These are phyloP conservation scores for Verticillium albo-atrum DNA, from an alignment of 2,329 filamentous ascomycete species.

Conservation along the genomic window DNA sequence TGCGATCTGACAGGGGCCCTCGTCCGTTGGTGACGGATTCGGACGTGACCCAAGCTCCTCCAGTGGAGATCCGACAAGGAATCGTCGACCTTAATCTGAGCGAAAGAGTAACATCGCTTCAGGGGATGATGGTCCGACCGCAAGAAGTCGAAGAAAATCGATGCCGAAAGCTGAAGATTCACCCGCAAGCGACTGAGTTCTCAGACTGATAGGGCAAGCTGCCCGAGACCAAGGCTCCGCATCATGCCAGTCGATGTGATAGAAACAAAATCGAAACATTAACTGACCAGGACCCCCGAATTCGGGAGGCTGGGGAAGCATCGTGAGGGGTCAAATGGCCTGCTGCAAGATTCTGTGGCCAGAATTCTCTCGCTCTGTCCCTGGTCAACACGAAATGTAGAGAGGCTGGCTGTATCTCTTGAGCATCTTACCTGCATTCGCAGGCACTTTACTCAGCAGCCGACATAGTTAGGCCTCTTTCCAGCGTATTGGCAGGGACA, in stretches of 20 bases:
- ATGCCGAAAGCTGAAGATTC: neutral
- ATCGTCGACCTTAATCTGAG: neutral
- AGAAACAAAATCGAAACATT: neutral
- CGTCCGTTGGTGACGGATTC: neutral
- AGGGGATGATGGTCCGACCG: neutral
- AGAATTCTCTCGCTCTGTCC: neutral
- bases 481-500: neutral
- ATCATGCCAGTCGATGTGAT: neutral
- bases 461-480: neutral
- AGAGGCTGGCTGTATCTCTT: neutral
- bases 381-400: neutral
- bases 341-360: neutral
- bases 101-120: neutral
- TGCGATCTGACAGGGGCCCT: neutral
- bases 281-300: neutral
- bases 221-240: neutral
- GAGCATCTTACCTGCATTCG: neutral
- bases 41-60: neutral
- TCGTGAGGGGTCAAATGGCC: neutral
- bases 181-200: neutral
- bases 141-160: neutral
- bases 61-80: neutral
- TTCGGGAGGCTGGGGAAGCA: neutral
- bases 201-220: neutral
- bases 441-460: neutral